phyloP scores from a whole-genome alignment of 1,284 basidiomycete genomes.

The Pseudozyma sp. region DNA sequence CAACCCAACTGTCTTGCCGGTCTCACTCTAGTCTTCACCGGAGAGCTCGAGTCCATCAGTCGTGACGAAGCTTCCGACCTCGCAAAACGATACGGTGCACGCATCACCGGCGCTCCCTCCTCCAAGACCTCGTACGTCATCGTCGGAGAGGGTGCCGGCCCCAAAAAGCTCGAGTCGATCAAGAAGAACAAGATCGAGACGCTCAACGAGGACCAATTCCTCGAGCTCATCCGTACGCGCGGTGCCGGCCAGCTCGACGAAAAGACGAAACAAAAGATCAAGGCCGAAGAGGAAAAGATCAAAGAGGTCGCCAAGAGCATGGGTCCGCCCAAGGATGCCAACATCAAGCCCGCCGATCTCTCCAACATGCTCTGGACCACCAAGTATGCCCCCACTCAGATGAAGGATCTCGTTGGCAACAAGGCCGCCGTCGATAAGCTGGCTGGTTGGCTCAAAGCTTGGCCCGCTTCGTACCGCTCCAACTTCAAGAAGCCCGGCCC shows the following conservation, averaged over 20 bases:
- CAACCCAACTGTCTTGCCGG: conserved; percentile 84
- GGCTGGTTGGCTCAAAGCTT: conserved; percentile 84
- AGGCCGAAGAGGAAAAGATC: conserved; percentile 78
- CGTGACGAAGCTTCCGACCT: conserved; percentile 88
- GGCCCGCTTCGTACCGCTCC: conserved; percentile 71
- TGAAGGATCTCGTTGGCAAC: conserved; percentile 96
- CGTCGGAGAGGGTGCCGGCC: conserved; percentile 87
- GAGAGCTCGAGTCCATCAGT: conserved; percentile 86
- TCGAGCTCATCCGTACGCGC: conserved; percentile 73
- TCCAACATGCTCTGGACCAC: conserved; percentile 82
- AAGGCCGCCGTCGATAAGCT: conserved; percentile 87
- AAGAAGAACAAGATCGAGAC: conserved; percentile 81
- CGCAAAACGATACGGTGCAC: conserved; percentile 87
- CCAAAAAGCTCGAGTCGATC: conserved; percentile 85
- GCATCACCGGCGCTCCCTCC: conserved; percentile 83
- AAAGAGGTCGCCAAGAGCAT: conserved; percentile 64
- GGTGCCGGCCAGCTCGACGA: conserved; percentile 74
- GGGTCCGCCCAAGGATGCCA: conserved; percentile 38
- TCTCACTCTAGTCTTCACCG: conserved; percentile 88
- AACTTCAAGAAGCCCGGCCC: conserved; percentile 93
- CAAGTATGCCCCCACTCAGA: conserved; percentile 86
- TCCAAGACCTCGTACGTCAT: conserved; percentile 91
- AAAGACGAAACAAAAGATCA: conserved; percentile 83
- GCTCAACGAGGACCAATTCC: conserved; percentile 87
- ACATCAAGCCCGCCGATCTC: conserved; percentile 69